Conservation (phyloP, 2,329 filamentous ascomycete genomes). For the Fusarium zealandicum region DNA sequence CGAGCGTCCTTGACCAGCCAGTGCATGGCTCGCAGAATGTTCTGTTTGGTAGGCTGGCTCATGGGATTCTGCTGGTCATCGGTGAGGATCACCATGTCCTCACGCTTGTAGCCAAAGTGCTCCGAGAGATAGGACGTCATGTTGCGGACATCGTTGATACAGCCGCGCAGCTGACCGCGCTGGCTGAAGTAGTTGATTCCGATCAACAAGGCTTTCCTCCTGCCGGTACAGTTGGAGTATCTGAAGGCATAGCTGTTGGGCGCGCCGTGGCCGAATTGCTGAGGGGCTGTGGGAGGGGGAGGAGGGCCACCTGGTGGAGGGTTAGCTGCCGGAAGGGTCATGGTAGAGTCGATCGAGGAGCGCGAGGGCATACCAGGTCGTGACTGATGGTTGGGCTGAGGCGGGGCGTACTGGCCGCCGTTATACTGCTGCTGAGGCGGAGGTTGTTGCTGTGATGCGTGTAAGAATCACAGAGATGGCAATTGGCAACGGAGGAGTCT, state of each 20-base stretch:
- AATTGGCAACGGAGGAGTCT: not conserved
- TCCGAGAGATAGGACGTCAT: conserved; percentile 92
- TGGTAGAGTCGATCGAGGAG: not conserved
- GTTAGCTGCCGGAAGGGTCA: conserved; percentile 26
- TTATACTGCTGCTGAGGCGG: conserved; percentile 43
- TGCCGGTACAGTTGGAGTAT: conserved; percentile 90
- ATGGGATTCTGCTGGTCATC: conserved; percentile 97
- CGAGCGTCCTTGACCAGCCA: conserved; percentile 95
- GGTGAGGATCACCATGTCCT: conserved; percentile 96
- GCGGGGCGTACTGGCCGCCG: conserved; percentile 19
- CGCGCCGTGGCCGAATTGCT: conserved; percentile 81
- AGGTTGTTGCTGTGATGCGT: conserved; percentile 34
- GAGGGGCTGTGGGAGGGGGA: conserved; percentile 70
- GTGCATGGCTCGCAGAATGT: conserved; percentile 95
- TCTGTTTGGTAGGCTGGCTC: conserved; percentile 95
- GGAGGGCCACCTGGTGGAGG: conserved; percentile 57
- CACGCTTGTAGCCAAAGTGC: conserved; percentile 89
- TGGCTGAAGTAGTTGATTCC: conserved; percentile 98
- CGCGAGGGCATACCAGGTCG: conserved; percentile 54
- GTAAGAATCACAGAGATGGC: conserved; percentile 11
- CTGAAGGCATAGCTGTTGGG: conserved; percentile 83
- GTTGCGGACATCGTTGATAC: conserved; percentile 97
- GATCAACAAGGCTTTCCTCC: conserved; percentile 87
- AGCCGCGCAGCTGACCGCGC: conserved; percentile 86
- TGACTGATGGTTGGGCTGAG: conserved; percentile 54